Evolutionary conservation across 177 flowering plant genomes (phyloP).

Genomic region (Telopea speciosissima): DNA sequence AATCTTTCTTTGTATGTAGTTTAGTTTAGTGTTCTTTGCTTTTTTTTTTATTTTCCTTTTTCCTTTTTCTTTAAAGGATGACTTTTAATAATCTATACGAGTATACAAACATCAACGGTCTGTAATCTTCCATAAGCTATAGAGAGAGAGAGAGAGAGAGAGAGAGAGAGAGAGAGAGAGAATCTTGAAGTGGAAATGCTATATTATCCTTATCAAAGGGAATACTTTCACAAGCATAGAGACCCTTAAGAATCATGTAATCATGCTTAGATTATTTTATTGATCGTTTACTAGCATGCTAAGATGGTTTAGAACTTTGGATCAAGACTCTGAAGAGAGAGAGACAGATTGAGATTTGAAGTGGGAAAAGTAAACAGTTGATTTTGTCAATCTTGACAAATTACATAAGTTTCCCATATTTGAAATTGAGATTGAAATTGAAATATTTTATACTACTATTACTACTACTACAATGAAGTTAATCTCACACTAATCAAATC

Average conservation of each 20-base stretch:
- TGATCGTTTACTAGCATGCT: not conserved
- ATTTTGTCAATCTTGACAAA: not conserved
- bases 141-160: not conserved
- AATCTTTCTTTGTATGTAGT: too few species aligned
- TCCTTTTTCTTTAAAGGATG: too few species aligned
- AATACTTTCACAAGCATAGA: not conserved
- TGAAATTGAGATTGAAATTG: not conserved
- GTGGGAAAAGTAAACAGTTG: too few species aligned
- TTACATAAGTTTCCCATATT: not conserved
- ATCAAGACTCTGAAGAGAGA: not conserved
- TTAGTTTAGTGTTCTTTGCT: too few species aligned
- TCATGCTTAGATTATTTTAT: not conserved
- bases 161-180: conserved; percentile 10
- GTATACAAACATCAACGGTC: too few species aligned
- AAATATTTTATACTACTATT: too few species aligned
- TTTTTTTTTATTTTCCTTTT: too few species aligned
- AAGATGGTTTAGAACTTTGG: not conserved
- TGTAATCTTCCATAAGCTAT: too few species aligned
- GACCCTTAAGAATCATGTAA: not conserved
- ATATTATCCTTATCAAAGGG: conserved; percentile 5
- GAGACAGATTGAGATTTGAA: too few species aligned
- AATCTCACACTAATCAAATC: not conserved
- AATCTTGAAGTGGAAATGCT: conserved; percentile 6
- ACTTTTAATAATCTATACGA: too few species aligned
- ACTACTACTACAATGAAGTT: too few species aligned